Conservation (phyloP, 2,329 filamentous ascomycete genomes). For the Ceratocystiopsis minuta region DNA sequence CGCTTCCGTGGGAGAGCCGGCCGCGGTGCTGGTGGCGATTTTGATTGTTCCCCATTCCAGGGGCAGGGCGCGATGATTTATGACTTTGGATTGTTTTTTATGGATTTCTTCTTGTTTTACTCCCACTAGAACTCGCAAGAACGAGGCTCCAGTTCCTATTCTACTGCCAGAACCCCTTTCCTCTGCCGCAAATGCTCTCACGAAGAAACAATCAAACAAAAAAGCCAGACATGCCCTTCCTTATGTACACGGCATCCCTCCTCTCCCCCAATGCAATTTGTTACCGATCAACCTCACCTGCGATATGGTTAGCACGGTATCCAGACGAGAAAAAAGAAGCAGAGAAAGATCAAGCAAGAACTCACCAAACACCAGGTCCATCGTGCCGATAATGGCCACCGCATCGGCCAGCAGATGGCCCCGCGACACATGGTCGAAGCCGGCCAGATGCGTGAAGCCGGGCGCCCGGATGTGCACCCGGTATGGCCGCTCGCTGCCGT, state of each 20-base stretch:
- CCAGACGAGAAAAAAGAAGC: not conserved
- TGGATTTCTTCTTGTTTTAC: not conserved
- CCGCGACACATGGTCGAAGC: constrained; percentile 83
- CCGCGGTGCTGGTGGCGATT: constrained; percentile 2
- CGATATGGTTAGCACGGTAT: constrained; percentile 16
- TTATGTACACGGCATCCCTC: constrained; percentile 1
- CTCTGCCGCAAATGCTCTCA: no score
- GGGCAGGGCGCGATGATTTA: not conserved
- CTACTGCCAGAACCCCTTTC: no score
- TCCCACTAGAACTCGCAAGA: no score
- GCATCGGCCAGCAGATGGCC: constrained; percentile 92
- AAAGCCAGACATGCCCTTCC: constrained; percentile 9
- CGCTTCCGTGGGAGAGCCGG: constrained; percentile 1
- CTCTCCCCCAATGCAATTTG: constrained; percentile 15
- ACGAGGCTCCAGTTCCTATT: no score
- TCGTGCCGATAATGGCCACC: constrained; percentile 82
- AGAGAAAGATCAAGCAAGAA: constrained; percentile 5
- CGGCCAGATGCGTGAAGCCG: constrained; percentile 84
- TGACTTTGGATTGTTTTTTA: not conserved
- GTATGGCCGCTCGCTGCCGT: constrained; percentile 91
- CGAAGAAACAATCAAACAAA: not conserved
- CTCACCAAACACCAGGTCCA: constrained; percentile 79
- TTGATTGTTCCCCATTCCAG: not conserved
- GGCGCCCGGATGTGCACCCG: constrained; percentile 94
- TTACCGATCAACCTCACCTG: constrained; percentile 45